Evolutionary conservation across 305 asterid species (phyloP), one percentile per base, ranked within the genome.

Genomic region (Withania somnifera): DNA sequence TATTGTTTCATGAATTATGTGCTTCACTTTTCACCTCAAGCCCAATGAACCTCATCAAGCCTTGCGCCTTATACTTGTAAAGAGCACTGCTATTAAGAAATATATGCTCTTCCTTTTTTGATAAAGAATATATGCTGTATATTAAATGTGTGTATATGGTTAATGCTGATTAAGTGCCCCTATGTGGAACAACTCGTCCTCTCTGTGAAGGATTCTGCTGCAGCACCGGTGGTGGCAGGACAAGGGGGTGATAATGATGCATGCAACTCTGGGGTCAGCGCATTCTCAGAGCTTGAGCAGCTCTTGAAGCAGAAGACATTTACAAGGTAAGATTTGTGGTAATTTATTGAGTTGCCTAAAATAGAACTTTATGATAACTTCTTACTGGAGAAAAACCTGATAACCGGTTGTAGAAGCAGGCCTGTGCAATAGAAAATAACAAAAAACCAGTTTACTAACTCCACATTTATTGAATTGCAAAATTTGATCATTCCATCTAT

Each of bases 221-320:
- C 71, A 83, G 89, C 63, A 20, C 88, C 42, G 50, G 91, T 87
- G 84, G 84, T 86, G 0, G 80, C 82, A 22, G 84, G 64, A 81
- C 85, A 67, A 84, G 86, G 82, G 71, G 78, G 71, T 81, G 88
- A 84, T 67, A 87, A 85, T 84, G 85, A 84, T 40, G 24, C 81
- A 22, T 79, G 56, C 80, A 73, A 60, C 79, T 83, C 89, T 34
- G 84, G 77, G 52, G 77, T 81, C 84, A 82, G 85, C 82, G 85
- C 85, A 51, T 78, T 94, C 50, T 84, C 90, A 56, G 97, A 90
- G 86, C 94, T 95, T 73, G 99, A 94, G 89, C 90, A 91, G 69
- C 85, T 91, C 86, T 84, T 95, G 85, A 92, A 88, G 90, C 93
- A 89, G 83, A 92, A 92, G 84, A 90, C 91, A 20, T 95, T 95